Evolutionary conservation across 352 stramenopile species (phyloP), one percentile per base, ranked within the genome.

Genomic region (Ophiocytium majus): DNA sequence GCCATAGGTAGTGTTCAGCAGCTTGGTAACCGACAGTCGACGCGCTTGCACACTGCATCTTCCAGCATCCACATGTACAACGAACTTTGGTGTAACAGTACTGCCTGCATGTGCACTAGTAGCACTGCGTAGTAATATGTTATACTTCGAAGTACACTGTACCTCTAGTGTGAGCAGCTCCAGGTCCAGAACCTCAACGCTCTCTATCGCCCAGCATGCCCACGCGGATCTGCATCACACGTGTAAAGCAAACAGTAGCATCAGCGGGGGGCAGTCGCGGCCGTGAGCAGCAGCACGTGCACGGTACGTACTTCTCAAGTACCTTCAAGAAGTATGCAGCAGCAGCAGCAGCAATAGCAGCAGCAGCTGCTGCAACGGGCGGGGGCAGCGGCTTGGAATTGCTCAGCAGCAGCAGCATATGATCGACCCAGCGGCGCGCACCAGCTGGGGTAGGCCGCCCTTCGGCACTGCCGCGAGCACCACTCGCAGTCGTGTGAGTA

Each of bases 131-230:
- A 57, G 43, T 14, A 14, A 57, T 14, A 14, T 57, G 5, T 14
- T 57, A 14, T 57, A 57, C 43, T 57, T 57, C 43, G 43, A 57
- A 57, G 43, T 57, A 57, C 43, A 57, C 43, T 14, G 14, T 43
- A 78, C 66, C 66, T 78, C 66, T 78, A 78, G 35, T 14, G 66
- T 78, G 5, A 78, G 14, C 17, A 78, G 66, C 5, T 78, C 66
- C 66, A 78, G 66, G 66, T 78, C 66, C 66, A 78, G 35, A 43
- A 14, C 14, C 14, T 78, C 66, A 14, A 78, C 66, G 14, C 32
- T 78, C 35, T 78, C 66, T 5, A 17, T 17, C 5, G 5, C 5
- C 5, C 17, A 43, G 17, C 66, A 78, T 17, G 35, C 66, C 66
- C 66, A 78, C 32, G 66, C 66, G 10, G 66, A 35, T 5, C 66